Evolutionary conservation across 306 rosid species (phyloP).

Genomic region (Morella rubra): DNA sequence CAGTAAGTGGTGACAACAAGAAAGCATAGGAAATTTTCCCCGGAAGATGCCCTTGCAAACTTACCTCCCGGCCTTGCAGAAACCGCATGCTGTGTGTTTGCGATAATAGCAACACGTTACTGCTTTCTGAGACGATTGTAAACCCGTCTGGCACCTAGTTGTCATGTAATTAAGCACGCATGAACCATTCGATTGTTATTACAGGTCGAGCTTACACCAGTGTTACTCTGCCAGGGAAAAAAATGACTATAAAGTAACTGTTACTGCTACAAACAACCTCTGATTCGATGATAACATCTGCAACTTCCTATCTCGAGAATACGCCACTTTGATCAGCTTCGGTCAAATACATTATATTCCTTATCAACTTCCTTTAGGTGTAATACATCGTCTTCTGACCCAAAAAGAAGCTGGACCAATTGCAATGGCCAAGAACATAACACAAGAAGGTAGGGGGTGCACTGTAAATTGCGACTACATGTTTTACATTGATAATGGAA

Average conservation of each 20-base stretch:
- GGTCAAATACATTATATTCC: slow-evolving; percentile 31
- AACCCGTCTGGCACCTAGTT: not conserved
- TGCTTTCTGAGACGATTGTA: not conserved
- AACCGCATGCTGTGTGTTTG: not conserved
- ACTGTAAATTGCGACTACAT: slow-evolving; percentile 16
- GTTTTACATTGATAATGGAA: slow-evolving; percentile 90
- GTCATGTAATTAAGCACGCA: not conserved
- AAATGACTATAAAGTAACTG: slow-evolving; percentile 13
- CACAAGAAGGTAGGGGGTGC: not conserved
- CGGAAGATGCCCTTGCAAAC: not conserved
- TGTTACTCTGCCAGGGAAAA: slow-evolving; percentile 22
- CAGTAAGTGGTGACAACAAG: slow-evolving; percentile 19
- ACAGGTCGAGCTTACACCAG: not conserved
- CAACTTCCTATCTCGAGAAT: slow-evolving; percentile 20
- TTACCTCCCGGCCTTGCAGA: not conserved
- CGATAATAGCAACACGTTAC: not conserved
- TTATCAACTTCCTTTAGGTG: slow-evolving; percentile 30
- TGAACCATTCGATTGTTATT: not conserved
- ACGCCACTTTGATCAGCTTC: slow-evolving; percentile 33
- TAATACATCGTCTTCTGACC: slow-evolving; percentile 33
- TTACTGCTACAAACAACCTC: slow-evolving; percentile 26
- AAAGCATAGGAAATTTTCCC: no score
- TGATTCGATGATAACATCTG: slow-evolving; percentile 24
- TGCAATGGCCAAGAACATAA: slow-evolving; percentile 24
- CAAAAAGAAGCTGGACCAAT: slow-evolving; percentile 26